phyloP scores from a whole-genome alignment of 345 rosid species.

The Clarkia xantiana region DNA sequence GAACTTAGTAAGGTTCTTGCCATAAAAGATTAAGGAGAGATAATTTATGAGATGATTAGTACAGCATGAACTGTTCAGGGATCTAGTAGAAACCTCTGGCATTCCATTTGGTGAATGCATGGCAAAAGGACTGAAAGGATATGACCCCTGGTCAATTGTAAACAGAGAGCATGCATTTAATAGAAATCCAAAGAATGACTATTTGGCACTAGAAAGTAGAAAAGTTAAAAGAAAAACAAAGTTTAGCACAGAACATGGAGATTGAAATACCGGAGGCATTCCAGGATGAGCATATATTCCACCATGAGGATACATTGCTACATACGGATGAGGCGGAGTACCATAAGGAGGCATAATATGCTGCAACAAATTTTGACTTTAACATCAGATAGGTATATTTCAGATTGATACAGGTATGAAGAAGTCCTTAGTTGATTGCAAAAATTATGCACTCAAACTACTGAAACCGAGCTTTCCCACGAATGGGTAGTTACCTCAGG shows the following conservation, averaged over 20 bases:
- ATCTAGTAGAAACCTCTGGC: constrained; percentile 66
- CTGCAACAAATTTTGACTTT: constrained; percentile 25
- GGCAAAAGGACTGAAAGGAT: constrained; percentile 92
- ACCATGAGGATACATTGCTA: constrained; percentile 97
- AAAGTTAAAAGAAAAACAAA: not conserved
- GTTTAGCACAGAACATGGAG: constrained; percentile 6
- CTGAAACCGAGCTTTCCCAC: no score
- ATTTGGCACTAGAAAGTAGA: no score
- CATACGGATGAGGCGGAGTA: constrained; percentile 93
- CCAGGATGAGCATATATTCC: constrained; percentile 95
- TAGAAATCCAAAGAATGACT: not conserved
- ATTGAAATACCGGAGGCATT: constrained; percentile 63
- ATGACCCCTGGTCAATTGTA: constrained; percentile 52
- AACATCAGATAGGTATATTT: constrained; percentile 1
- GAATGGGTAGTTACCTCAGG: no score
- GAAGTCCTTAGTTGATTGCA: no score
- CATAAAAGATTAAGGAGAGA: constrained; percentile 5
- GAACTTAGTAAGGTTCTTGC: constrained; percentile 10
- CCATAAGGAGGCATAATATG: constrained; percentile 98
- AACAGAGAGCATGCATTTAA: constrained; percentile 2
- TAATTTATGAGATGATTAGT: constrained; percentile 9
- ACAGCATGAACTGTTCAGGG: constrained; percentile 4
- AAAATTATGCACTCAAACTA: no score
- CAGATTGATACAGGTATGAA: no score
- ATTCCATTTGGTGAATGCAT: constrained; percentile 92